phyloP scores from a whole-genome alignment of 2,329 filamentous ascomycete genomes.

The Colletotrichum sp. region DNA sequence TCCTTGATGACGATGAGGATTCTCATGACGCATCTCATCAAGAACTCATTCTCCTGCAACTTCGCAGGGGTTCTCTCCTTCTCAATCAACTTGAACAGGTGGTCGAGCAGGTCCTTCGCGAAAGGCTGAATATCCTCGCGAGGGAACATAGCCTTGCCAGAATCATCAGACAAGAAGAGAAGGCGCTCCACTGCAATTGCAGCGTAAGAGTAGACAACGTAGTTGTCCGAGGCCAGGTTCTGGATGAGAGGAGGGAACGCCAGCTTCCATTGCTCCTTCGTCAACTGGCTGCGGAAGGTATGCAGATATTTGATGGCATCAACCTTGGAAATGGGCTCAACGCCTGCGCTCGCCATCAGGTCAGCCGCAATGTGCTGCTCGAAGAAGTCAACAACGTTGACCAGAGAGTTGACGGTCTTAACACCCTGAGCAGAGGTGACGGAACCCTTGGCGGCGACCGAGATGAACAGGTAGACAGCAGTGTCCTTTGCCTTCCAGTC shows the following conservation, averaged over 20 bases:
- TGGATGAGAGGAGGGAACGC: conserved; percentile 91
- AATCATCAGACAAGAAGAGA: conserved; percentile 80
- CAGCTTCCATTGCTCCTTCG: conserved; percentile 88
- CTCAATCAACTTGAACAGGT: conserved; percentile 91
- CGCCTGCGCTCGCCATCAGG: conserved; percentile 70
- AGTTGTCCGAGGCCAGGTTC: conserved; percentile 87
- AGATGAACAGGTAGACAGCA: conserved; percentile 94
- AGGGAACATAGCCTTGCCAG: conserved; percentile 79
- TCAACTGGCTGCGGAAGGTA: conserved; percentile 93
- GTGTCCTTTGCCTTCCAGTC: conserved; percentile 99
- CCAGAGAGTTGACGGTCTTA: conserved; percentile 83
- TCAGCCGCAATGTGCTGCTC: conserved; percentile 91
- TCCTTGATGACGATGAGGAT: conserved; percentile 94
- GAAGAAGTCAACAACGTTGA: conserved; percentile 95
- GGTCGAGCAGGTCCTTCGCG: conserved; percentile 84
- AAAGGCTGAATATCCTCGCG: conserved; percentile 80
- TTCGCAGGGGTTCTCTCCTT: conserved; percentile 85
- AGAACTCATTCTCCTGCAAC: conserved; percentile 97
- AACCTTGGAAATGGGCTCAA: conserved; percentile 89
- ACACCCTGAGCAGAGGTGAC: conserved; percentile 90
- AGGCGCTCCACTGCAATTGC: conserved; percentile 96
- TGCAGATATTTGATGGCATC: conserved; percentile 99
- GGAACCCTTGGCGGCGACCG: conserved; percentile 89
- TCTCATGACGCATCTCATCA: conserved; percentile 99
- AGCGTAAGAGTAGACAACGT: conserved; percentile 97